These are phyloP conservation scores for Trichoderma semiorbis DNA, from an alignment of 2,329 filamentous ascomycete genomes.

Conservation along the genomic window DNA sequence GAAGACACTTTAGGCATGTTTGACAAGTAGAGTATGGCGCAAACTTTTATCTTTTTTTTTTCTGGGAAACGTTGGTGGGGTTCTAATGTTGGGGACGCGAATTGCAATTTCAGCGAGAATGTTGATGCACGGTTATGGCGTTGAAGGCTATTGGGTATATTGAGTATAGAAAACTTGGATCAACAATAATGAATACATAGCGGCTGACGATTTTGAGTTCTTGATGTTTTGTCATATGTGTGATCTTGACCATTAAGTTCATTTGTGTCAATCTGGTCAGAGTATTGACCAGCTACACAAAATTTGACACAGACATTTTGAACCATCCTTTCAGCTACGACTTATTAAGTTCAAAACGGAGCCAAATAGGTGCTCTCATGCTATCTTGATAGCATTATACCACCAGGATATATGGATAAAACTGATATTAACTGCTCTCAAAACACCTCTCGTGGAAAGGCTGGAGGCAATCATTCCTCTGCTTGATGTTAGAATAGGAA, in stretches of 20 bases:
- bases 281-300: not conserved
- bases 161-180: not conserved
- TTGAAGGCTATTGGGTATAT: not conserved
- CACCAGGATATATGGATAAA: not conserved
- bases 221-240: not conserved
- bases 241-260: not conserved
- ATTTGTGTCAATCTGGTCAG: not conserved
- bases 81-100: not conserved
- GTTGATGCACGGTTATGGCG: not conserved
- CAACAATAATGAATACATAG: not conserved
- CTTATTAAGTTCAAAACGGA: not conserved
- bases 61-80: not conserved
- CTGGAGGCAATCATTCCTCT: not conserved
- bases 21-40: not conserved
- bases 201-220: not conserved
- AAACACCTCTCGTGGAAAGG: not conserved
- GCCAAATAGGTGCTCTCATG: not conserved
- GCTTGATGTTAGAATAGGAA: not conserved
- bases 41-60: not conserved
- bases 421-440: not conserved
- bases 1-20: not conserved
- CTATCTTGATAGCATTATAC: not conserved
- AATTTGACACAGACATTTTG: not conserved
- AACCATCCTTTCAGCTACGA: not conserved
- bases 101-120: slow-evolving; percentile 2